Base-by-base conservation (phyloP, 2,329 filamentous ascomycete species). In the Pseudogymnoascus sp. region DNA sequence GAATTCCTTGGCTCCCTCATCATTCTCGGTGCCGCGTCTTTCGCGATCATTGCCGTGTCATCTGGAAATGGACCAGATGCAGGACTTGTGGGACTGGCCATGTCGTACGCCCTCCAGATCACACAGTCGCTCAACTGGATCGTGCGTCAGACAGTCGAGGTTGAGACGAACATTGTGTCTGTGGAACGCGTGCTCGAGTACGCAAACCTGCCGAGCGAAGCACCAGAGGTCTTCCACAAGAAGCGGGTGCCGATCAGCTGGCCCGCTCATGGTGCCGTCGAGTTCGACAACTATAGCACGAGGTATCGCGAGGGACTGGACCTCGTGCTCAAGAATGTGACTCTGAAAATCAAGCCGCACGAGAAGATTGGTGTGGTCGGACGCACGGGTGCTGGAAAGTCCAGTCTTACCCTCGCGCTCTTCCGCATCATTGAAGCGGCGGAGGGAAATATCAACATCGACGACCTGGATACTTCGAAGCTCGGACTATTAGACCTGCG, bases 101-200 rank as follows among this genome's bases (percentile, higher is more conserved):
- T 99, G 91, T 96, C 93, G 53, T 97, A 97, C 75, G 94, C 92
- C 38, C 82, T 99, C 65, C 91, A 97, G 77, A 97, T 99, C 71
- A 99, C 94, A 1, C 90, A 93, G 67, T 96, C 92, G 36, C 82
- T 99, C 70, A 99, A 97, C 78, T 99, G 94, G 94, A 97, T 99
- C 70, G 94, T 99, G 59, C 86, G 95, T 62, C 94, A 99, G 76
- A 97, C 92, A 0, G 94, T 99, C 35, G 95, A 99, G 75, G 94
- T 99, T n/a, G 95, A 99, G 80, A 97, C 93, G n/a, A 99, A 99
- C 75, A 99, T 99, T 70, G 93, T 99, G 50, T 96, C 93, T 8
- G 94, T 99, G 37, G 94, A 99, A 80, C 89, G 94, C 71, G 92
- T 99, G 57, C 85, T 99, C 58, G 95, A 99, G 75, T 99, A 99